Evolutionary conservation across 345 rosid species (phyloP), one percentile per base, ranked within the genome.

Genomic region (Trapa incisa): DNA sequence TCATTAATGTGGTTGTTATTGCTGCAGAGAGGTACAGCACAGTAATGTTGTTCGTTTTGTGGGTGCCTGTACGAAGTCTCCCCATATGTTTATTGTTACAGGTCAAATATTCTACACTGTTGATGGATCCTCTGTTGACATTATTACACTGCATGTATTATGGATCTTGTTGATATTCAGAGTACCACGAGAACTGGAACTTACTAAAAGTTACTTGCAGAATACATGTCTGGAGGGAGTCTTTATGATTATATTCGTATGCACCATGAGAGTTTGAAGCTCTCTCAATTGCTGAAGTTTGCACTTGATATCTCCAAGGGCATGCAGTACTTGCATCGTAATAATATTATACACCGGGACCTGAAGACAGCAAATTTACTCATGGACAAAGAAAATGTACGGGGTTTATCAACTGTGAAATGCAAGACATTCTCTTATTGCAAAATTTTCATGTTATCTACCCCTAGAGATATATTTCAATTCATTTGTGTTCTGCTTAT

Each of bases 181-280:
- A 8, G 37, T 38, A 58, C 63, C 14, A 3, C 2, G 16, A 32
- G 15, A 66, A 68, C 38, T 37, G 66, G 11, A 42, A 52, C 58
- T 42, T 41, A 13, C 15, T 50, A 64, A 60, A 11, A 41, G 16
- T 39, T 74, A 58, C 71, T 71, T 79, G 80, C 84, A 88, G 95
- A 88, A 79, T 88, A 80, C 69, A 86, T 88, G 95, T 82, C 85
- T 22, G 86, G 87, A 71, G 95, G 95, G 71, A 86, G 86, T 79
- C 80, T 88, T 68, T 88, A 82, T 75, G 77, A 78, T 72, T 86
- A 80, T 77, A 71, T 88, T 86, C 95, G 84, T 67, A 84, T 81
- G 67, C 79, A 86, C 61, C 80, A 67, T 75, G 75, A 80, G 36
- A 67, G 68, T 64, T 71, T 88, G 79, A 80, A 77, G 78, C 78